A percentile compares a stretch with the other conserved stretches of the same genome.
phyloP scores from a whole-genome alignment of 2,329 filamentous ascomycete genomes.

The Phyllosticta citrichinensis region DNA sequence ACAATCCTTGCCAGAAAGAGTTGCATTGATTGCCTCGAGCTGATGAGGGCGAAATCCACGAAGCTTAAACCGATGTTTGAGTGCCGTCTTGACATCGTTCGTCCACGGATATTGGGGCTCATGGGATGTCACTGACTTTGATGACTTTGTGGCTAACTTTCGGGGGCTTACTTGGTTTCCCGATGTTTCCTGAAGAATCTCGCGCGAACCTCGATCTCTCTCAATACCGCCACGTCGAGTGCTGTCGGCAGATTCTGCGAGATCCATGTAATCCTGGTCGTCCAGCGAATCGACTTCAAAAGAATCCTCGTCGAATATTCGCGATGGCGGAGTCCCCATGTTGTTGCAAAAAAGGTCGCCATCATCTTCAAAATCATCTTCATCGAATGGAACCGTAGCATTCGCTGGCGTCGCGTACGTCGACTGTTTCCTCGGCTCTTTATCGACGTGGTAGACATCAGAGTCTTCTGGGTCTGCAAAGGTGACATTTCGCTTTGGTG shows the following conservation, averaged over 20 bases:
- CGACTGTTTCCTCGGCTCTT: background rate
- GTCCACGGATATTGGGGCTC: constrained; percentile 63
- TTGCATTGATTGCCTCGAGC: constrained; percentile 91
- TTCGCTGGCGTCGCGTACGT: constrained; percentile 11
- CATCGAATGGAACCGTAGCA: constrained; percentile 18
- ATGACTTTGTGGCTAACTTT: constrained; percentile 13
- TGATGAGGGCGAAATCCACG: constrained; percentile 84
- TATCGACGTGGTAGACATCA: constrained; percentile 11
- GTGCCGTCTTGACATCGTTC: constrained; percentile 65
- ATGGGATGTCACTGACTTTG: constrained; percentile 13
- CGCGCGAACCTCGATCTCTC: constrained; percentile 19
- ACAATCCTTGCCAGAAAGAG: constrained; percentile 73
- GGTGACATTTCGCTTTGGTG: background rate
- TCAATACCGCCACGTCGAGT: constrained; percentile 20
- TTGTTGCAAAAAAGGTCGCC: constrained; percentile 19
- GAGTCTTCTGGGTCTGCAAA: constrained; percentile 19
- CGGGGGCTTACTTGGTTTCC: constrained; percentile 16
- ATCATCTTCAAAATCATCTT: constrained; percentile 25
- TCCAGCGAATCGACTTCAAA: constrained; percentile 9
- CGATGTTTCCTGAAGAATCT: constrained; percentile 17
- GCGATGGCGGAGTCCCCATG: constrained; percentile 28
- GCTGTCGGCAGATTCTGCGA: constrained; percentile 34
- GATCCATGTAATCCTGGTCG: constrained; percentile 27
- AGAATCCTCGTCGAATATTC: constrained; percentile 14
- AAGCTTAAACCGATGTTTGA: constrained; percentile 77